A percentile compares a stretch with the other conserved stretches of the same genome.
Evolutionary conservation across 2,329 filamentous ascomycete species (phyloP).

Genomic region (Tolypocladium guangdongense): DNA sequence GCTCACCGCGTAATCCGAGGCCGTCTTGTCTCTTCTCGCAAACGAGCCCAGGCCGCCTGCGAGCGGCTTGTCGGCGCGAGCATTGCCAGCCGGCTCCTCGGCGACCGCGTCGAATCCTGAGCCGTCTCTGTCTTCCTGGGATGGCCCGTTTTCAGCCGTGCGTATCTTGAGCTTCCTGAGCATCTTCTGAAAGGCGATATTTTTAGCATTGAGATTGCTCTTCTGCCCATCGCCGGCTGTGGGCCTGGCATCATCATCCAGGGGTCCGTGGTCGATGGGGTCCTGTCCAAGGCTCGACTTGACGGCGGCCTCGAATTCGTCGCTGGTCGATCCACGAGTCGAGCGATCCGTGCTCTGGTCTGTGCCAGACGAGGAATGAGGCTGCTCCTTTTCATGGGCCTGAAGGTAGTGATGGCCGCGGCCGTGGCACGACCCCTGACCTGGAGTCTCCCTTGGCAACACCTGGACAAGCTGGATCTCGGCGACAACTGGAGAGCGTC

Average conservation of each 20-base stretch:
- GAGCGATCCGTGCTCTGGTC: not conserved
- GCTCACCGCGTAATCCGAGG: constrained; percentile 5
- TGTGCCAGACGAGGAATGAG: not conserved
- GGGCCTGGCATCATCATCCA: too few species aligned
- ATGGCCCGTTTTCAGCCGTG: not conserved
- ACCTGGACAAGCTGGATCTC: not conserved
- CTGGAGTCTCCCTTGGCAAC: not conserved
- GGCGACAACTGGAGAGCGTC: not conserved
- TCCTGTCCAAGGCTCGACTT: not conserved
- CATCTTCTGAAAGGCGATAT: constrained; percentile 15
- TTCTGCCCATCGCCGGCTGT: not conserved
- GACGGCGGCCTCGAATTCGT: not conserved
- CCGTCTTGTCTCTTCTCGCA: constrained; percentile 5
- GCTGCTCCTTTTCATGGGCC: not conserved
- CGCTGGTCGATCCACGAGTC: not conserved
- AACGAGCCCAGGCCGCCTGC: too few species aligned
- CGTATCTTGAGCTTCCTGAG: constrained; percentile 14
- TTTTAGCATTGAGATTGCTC: constrained; percentile 3
- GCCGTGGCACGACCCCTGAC: too few species aligned
- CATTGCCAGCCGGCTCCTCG: not conserved
- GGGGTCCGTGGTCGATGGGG: not conserved
- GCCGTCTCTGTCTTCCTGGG: not conserved
- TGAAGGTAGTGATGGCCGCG: too few species aligned
- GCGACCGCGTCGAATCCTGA: not conserved
- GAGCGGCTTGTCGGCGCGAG: not conserved